phyloP scores from a whole-genome alignment of 106 monocot genomes.

The Allium fistulosum region DNA sequence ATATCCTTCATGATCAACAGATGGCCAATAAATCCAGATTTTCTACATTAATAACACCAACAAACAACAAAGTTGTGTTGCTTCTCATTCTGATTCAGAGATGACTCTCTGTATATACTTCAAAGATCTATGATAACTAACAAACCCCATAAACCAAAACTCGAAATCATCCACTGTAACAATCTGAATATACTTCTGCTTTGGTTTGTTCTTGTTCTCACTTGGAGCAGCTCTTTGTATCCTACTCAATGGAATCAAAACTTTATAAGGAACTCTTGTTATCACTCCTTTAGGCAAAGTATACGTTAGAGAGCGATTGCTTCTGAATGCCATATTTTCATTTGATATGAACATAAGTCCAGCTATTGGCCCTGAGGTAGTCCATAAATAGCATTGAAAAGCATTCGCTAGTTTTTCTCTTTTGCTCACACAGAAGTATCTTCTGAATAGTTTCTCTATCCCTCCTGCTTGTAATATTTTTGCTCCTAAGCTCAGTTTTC shows the following conservation, averaged over 20 bases:
- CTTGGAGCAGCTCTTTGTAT: constrained; percentile 34
- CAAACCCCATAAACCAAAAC: no score
- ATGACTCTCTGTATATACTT: no score
- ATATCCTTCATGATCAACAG: no score
- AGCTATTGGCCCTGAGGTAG: constrained; percentile 29
- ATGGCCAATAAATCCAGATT: no score
- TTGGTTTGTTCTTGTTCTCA: constrained; percentile 34
- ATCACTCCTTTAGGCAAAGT: constrained; percentile 19
- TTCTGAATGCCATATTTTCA: constrained; percentile 26
- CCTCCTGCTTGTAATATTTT: constrained; percentile 6
- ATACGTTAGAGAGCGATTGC: constrained; percentile 9
- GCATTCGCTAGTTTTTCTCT: constrained; percentile 33
- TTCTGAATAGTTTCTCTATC: constrained; percentile 19
- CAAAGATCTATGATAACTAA: no score
- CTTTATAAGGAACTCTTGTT: constrained; percentile 23
- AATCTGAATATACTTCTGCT: constrained; percentile 58
- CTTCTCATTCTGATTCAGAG: no score
- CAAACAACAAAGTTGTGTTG: no score
- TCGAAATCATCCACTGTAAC: constrained; percentile 18
- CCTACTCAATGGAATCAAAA: background rate
- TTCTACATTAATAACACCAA: no score
- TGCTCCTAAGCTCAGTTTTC: no score
- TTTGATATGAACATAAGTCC: constrained; percentile 29
- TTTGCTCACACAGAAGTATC: constrained; percentile 16
- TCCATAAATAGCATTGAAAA: constrained; percentile 30